These are phyloP conservation scores for Vigna reflexopilosa DNA, from an alignment of 306 rosid genomes.

Conservation along the genomic window DNA sequence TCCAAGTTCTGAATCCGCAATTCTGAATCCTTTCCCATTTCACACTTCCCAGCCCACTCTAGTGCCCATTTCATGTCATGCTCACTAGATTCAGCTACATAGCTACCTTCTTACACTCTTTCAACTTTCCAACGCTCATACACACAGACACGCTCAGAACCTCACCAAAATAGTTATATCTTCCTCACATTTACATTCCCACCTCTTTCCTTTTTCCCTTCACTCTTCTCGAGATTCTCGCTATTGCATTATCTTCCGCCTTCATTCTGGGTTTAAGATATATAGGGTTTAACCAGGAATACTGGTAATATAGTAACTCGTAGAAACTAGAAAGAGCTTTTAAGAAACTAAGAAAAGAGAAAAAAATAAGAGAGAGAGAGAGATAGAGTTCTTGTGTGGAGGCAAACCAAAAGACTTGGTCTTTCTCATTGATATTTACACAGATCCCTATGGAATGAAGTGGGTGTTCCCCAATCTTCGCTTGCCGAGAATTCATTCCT, in stretches of 20 bases:
- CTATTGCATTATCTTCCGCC: neutral
- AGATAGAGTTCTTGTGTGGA: no score
- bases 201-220: slow-evolving; percentile 19
- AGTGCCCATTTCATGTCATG: slow-evolving; percentile 26
- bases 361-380: neutral
- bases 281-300: slow-evolving; percentile 38
- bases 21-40: neutral
- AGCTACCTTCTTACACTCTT: neutral
- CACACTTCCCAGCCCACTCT: slow-evolving; percentile 21
- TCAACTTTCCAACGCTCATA: slow-evolving; percentile 33
- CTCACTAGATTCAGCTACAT: slow-evolving; percentile 51
- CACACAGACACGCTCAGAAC: slow-evolving; percentile 7
- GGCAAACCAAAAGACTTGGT: slow-evolving; percentile 58
- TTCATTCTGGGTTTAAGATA: slow-evolving; percentile 51
- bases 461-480: slow-evolving; percentile 68
- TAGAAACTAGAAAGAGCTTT: slow-evolving; percentile 3
- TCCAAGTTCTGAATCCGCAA: neutral
- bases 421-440: slow-evolving; percentile 62
- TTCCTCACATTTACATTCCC: slow-evolving; percentile 25
- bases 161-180: slow-evolving; percentile 39
- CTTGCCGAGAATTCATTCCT: slow-evolving; percentile 71
- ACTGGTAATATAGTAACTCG: no score
- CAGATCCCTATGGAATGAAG: slow-evolving; percentile 98
- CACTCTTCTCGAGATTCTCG: slow-evolving; percentile 30
- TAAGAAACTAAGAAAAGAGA: no score